Evolutionary conservation across 306 rosid genomes (phyloP).

Genomic region (Oemleria cerasiformis): DNA sequence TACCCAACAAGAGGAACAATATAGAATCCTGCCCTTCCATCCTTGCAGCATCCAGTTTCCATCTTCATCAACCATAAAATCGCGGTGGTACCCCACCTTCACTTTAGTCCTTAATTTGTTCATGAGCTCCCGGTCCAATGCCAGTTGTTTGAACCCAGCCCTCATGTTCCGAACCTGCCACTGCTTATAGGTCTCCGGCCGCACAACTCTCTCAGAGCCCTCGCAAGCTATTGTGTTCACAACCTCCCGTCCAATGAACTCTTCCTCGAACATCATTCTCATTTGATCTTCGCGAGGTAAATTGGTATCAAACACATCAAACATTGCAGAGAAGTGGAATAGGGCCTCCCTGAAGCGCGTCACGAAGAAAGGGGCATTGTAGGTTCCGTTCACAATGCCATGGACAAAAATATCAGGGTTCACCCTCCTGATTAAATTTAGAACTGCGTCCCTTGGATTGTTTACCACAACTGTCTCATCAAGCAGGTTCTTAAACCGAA

Average conservation of each 20-base stretch:
- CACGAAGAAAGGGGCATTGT: conserved; percentile 61
- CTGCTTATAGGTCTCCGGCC: conserved; percentile 70
- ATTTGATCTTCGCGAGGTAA: conserved; percentile 34
- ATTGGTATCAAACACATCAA: conserved; percentile 54
- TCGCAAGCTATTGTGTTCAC: conserved; percentile 62
- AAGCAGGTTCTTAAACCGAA: conserved; percentile 45
- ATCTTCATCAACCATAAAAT: conserved; percentile 58
- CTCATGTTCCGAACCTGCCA: conserved; percentile 54
- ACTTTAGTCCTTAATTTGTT: conserved; percentile 36
- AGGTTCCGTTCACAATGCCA: conserved; percentile 40
- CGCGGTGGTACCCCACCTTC: conserved; percentile 36
- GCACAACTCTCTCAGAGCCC: conserved; percentile 55
- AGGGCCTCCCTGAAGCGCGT: conserved; percentile 69
- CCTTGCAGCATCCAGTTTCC: conserved; percentile 68
- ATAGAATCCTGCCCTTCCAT: conserved; percentile 65
- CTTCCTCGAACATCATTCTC: conserved; percentile 57
- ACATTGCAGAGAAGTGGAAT: conserved; percentile 53
- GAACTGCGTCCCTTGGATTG: conserved; percentile 62
- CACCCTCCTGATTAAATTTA: conserved; percentile 41
- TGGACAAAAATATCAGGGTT: conserved; percentile 50
- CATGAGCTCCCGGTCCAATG: conserved; percentile 41
- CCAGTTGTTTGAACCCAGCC: conserved; percentile 53
- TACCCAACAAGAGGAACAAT: conserved; percentile 59
- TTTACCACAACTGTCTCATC: conserved; percentile 53
- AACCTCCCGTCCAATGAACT: conserved; percentile 48